Conservation (phyloP, 805 yeast species). For the Wickerhamiella shivajii region DNA sequence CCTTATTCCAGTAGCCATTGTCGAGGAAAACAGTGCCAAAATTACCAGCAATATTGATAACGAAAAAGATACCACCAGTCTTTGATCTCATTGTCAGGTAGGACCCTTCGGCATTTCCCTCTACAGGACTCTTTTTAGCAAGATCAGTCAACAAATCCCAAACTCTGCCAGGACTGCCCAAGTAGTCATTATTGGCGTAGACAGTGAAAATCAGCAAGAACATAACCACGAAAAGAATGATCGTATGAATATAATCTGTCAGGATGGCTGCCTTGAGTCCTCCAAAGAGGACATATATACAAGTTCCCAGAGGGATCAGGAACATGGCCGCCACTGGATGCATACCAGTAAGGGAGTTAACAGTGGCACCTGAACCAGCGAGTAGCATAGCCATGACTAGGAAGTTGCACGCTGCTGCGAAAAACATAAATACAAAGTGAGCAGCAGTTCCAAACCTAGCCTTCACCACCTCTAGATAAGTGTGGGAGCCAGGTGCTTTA, state of each 20-base stretch:
- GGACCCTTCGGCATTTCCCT: conserved; percentile 78
- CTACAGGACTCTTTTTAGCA: conserved; percentile 47
- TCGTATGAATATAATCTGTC: conserved; percentile 70
- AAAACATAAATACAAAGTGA: conserved; percentile 47
- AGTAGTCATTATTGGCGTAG: conserved; percentile 48
- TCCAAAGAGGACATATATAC: conserved; percentile 61
- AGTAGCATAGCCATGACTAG: conserved; percentile 85
- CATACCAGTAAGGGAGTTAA: conserved; percentile 70
- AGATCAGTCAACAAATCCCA: conserved; percentile 53
- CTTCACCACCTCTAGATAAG: conserved; percentile 71
- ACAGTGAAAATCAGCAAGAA: conserved; percentile 69
- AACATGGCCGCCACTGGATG: conserved; percentile 68
- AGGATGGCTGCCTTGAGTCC: conserved; percentile 73
- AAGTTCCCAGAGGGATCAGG: conserved; percentile 67
- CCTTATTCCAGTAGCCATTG: conserved; percentile 80
- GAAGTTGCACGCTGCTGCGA: conserved; percentile 77
- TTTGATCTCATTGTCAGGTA: conserved; percentile 77
- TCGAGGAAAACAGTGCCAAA: conserved; percentile 85
- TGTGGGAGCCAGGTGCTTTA: conserved; percentile 83
- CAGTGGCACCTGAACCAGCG: conserved; percentile 81
- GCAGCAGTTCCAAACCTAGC: conserved; percentile 68
- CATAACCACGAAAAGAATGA: conserved; percentile 62
- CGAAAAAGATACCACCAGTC: conserved; percentile 79
- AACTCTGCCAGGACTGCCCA: conserved; percentile 74
- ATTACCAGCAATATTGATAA: conserved; percentile 77